Base-by-base conservation (phyloP, 2,329 filamentous ascomycete species). In the Fusarium sp. region DNA sequence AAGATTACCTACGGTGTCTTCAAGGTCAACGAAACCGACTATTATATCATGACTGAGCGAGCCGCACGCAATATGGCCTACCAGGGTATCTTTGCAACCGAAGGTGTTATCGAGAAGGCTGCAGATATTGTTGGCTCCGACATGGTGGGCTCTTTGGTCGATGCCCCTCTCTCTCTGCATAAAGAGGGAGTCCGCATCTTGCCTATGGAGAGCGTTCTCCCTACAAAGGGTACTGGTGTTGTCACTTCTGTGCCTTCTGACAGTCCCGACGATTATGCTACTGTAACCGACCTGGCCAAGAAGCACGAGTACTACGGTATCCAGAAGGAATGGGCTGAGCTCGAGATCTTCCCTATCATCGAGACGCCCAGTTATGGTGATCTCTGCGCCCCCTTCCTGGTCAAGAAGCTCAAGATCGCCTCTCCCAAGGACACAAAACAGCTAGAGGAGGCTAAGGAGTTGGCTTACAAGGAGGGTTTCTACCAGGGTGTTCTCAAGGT, bases 261-360 rank as follows among this genome's bases (percentile, higher is more conserved):
- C 83, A 97, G 93, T 60, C 81, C 96, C 2, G 96, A 99, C 77
- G 96, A 99, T 78, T 99, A 91, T 79, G 94, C 94, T 44, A 99
- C 94, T 31, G 87, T 95, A 42, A 87, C 88, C 45, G 96, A 99
- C 69, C 87, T 99, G 63, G 89, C 90, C 39, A 98, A 98, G 87
- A 99, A 99, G 85, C 88, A 95, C 1, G 95, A 97, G 9, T 98
- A 93, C 84, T 97, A 99, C 80, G 92, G 92, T 52, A 98, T 99
- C 78, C 88, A 97, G 83, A 96, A 97, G 82, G 94, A 97, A 79
- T 99, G 96, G 96, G 94, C 92, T 5, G 92, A 97, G 77, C 85
- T 95, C 56, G 93, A 98, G 69, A 95, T 98, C 58, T 78, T 94
- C 65, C 94, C 96, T 53, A 92, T 99, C 73, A 97, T 97, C 69